Evolutionary conservation across 1,284 basidiomycete genomes (phyloP), one percentile per base, ranked within the genome.

Genomic region (Rhodotorula sp.): DNA sequence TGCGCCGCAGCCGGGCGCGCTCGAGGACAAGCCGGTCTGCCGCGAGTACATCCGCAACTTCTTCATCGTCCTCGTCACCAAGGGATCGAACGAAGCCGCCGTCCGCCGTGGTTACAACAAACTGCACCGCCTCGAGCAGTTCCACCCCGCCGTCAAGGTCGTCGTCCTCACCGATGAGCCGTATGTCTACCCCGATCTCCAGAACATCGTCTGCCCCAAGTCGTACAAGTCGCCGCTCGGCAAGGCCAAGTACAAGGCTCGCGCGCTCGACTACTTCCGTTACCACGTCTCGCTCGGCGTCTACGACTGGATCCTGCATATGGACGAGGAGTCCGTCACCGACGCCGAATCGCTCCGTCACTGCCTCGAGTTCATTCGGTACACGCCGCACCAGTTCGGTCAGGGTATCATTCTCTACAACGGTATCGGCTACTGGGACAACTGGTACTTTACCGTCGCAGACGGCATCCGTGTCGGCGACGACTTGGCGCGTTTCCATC

Each of bases 401-500:
- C 81, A 82, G 76, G 81, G 81, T 56, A 82, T 82, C 70, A 82
- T 82, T 63, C 76, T 82, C 53, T 82, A 82, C 77, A 82, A 82
- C 72, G 81, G 81, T 45, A 59, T 51, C n/a, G 69, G 80, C 22
- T 82, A 80, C 75, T 82, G 80, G 80, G 79, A 79, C 71, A 81
- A 81, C 74, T 82, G 81, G 81, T 81, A 80, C 77, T 82, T 82
- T 65, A 80, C 80, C n/a, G 80, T 82, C 14, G 81, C 81, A 30
- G 81, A 82, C 70, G 79, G 80, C 70, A 81, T 82, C 56, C 80
- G 81, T 77, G 80, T 82, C 57, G 81, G 81, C 65, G 81, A 82
- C 74, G 81, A 82, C 73, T 69, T 82, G 67, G 81, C 81, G 4
- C 77, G 81, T n/a, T 82, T 82, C 77, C 81, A 81, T 61, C 76